Base-by-base conservation (phyloP, 2,329 filamentous ascomycete genomes). In the Trichoderma hamatum region DNA sequence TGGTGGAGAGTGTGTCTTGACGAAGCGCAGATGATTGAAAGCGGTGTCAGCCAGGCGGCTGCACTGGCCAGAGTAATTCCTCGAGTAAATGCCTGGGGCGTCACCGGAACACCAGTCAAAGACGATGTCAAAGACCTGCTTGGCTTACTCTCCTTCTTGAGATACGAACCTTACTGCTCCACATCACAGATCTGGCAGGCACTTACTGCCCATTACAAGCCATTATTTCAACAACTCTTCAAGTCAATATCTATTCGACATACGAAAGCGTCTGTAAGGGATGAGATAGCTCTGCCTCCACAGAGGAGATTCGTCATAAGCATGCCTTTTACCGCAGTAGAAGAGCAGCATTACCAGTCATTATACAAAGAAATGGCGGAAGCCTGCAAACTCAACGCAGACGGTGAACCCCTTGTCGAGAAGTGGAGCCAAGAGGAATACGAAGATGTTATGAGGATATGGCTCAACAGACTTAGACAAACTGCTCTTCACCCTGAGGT, bases 11-110 rank as follows among this genome's bases (percentile, higher is more conserved):
- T 97, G 1, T 89, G 89, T 66, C 83, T 92, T 1, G 90, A 92
- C 69, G 94, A 90, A 82, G 90, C 95, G 0, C 96, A 99, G 76
- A 97, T 97, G 91, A 89, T 98, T 52, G 95, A 98, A 77, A 95
- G 88, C 72, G 93, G 94, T 39, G 89, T 96, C 4, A 94, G 89
- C 74, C 90, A 93, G 73, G 92, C 95, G 32, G 94, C 96, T 1
- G 88, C 85, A 58, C 89, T 97, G 16, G 94, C 94, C 43, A 88
- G 89, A 51, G 82, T 91, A 30, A 90, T 99, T 70, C 94, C 95
- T 55, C 87, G 96, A 32, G 81, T 92, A 72, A 94, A 97, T 79
- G 90, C 93, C 2, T 98, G 96, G 96, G 94, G 91, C 16, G 89
- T 99, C 51, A 95, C 93, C 0, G 96, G 79, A 52, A 99, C 96